Evolutionary conservation across 2,329 filamentous ascomycete genomes (phyloP), one percentile per base, ranked within the genome.

Genomic region (Cladobotryum mycophilum): DNA sequence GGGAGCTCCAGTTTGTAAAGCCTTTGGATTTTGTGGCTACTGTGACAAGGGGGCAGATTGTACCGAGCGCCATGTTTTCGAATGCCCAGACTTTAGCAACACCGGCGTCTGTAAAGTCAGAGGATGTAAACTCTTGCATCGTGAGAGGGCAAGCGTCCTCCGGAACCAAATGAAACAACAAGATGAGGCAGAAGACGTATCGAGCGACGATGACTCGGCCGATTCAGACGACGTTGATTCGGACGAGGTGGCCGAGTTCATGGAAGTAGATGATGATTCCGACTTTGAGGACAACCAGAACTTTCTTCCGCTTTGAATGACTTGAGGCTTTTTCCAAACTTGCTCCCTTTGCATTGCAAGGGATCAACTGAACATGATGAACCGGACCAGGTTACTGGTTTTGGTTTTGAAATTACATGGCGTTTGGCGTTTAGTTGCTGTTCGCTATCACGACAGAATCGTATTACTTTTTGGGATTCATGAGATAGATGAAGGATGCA

Each of bases 71-170:
- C 93, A 99, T 73, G 86, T 92, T 52, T 86, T 86, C 70, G 92
- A 97, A 69, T 97, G 93, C 69, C 92, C 93, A 55, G 88, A 95
- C 67, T 96, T 95, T 75, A 88, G 89, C 78, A 95, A 96, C 71
- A 89, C 81, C 54, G 92, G 92, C 61, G 75, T 77, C 55, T 99
- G 93, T 80, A 84, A 83, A 66, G 83, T 80, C 66, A 83, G 85
- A 69, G 84, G 85, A 58, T 97, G 92, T 75, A 87, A 86, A 66
- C 79, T 96, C 49, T 86, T 84, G 53, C 93, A 99, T 71, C 82
- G 92, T 66, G 88, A 93, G 72, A 84, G 88, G 70, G 90, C 90
- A 65, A 90, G 88, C 75, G 75, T 85, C 65, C 78, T 85, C 62
- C 86, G 89, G 63, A 84, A 85, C 67, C 81, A 67, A 81, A 79